Evolutionary conservation across 257 asterid species (phyloP).

Genomic region (Handroanthus guayacan): DNA sequence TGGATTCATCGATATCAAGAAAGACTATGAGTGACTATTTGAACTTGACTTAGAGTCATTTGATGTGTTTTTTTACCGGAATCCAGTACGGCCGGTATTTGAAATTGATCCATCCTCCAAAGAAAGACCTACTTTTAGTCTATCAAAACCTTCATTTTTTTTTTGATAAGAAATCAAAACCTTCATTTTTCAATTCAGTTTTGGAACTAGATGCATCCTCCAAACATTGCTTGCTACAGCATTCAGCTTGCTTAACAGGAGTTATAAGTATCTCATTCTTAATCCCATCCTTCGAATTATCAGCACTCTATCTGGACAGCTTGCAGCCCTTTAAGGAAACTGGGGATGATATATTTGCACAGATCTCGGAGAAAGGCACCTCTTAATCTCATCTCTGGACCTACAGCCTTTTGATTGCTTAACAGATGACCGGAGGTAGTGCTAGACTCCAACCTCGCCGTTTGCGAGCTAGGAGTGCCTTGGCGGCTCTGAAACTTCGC

Average conservation of each 20-base stretch:
- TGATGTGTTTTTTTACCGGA: constrained; percentile 47
- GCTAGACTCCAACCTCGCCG: constrained; percentile 48
- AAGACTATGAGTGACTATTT: constrained; percentile 41
- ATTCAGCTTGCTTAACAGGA: constrained; percentile 41
- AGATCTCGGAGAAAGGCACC: constrained; percentile 68
- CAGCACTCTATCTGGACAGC: constrained; percentile 29
- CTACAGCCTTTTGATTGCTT: constrained; percentile 40
- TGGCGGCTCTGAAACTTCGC: constrained; percentile 79
- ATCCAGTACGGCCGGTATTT: constrained; percentile 49
- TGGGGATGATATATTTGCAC: constrained; percentile 48
- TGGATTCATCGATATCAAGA: constrained; percentile 41
- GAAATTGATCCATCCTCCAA: constrained; percentile 34
- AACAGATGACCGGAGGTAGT: constrained; percentile 20
- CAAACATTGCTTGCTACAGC: constrained; percentile 25
- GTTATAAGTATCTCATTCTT: constrained; percentile 34
- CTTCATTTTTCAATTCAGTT: constrained; percentile 35
- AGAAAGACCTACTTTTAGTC: constrained; percentile 27
- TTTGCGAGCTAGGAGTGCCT: constrained; percentile 81
- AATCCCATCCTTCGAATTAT: constrained; percentile 30
- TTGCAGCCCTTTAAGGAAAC: constrained; percentile 30
- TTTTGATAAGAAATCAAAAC: too few relatives aligned
- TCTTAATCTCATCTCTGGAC: constrained; percentile 46
- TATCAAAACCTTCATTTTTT: too few relatives aligned
- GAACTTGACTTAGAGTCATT: constrained; percentile 31
- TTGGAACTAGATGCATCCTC: constrained; percentile 28